These are phyloP conservation scores for Ammopiptanthus mongolicus DNA, from an alignment of 306 rosid species.

Conservation along the genomic window DNA sequence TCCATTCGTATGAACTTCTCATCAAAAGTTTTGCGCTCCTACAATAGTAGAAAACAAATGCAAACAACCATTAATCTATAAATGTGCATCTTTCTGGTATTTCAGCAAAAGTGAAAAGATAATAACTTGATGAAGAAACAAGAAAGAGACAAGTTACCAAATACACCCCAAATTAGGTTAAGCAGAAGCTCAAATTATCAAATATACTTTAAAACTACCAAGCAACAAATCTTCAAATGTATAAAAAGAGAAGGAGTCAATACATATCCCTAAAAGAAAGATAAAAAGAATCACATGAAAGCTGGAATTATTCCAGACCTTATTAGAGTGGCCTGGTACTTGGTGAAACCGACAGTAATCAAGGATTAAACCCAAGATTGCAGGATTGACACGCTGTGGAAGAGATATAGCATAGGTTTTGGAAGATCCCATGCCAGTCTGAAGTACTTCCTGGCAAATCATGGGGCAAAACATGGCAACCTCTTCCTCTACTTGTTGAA, in stretches of 20 bases:
- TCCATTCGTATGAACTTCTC: conserved; percentile 74
- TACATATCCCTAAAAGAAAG: not conserved
- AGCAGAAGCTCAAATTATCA: not conserved
- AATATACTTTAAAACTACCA: not conserved
- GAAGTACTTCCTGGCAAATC: conserved; percentile 77
- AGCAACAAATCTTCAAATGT: conserved; percentile 9
- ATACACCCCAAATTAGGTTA: not conserved
- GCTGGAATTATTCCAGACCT: conserved; percentile 40
- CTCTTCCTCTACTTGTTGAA: conserved; percentile 90
- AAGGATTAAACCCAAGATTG: conserved; percentile 72
- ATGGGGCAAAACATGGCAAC: conserved; percentile 93
- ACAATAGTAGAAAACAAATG: conserved; percentile 21
- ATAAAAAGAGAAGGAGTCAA: not conserved
- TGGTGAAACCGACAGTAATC: conserved; percentile 87
- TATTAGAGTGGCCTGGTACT: conserved; percentile 78
- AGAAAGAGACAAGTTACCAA: not conserved
- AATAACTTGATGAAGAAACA: not conserved
- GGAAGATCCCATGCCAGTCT: conserved; percentile 83
- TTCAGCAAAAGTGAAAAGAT: conserved; percentile 7
- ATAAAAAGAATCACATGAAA: conserved; percentile 7
- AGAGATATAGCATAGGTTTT: conserved; percentile 79
- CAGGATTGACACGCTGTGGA: conserved; percentile 79
- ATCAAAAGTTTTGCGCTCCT: conserved; percentile 76
- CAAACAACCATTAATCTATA: conserved; percentile 28
- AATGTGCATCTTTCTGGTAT: conserved; percentile 3